A percentile compares a stretch with the other conserved stretches of the same genome.
Conservation (phyloP, 306 rosid genomes). For the Prunus padus region DNA sequence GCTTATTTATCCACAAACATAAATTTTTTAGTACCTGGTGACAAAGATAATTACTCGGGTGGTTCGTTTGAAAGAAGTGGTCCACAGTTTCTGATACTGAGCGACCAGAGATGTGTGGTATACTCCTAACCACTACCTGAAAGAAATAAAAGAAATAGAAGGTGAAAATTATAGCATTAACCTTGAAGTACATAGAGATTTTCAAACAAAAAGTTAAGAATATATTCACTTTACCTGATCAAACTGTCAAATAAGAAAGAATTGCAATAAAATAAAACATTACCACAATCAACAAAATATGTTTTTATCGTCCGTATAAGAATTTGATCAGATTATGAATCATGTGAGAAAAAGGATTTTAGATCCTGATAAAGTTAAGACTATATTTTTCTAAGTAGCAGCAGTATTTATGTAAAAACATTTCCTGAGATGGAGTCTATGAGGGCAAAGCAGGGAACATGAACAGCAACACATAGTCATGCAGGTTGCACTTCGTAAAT, state of each 20-base stretch:
- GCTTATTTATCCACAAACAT: not conserved
- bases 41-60: constrained; percentile 79
- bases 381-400: not conserved
- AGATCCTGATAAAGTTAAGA: not conserved
- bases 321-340: constrained; percentile 1
- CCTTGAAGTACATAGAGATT: not conserved
- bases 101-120: constrained; percentile 67
- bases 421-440: not conserved
- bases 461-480: not conserved
- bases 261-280: not conserved
- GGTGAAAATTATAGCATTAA: not conserved
- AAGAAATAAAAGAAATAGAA: constrained; percentile 15
- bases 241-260: not conserved
- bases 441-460: not conserved
- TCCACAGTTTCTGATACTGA: constrained; percentile 64
- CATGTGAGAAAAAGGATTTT: not conserved
- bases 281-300: not conserved
- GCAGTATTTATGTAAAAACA: not conserved
- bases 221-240: not conserved
- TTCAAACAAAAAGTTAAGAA: not conserved
- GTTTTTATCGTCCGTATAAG: too few species aligned
- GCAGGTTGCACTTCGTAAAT: not conserved
- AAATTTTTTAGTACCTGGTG: constrained; percentile 69
- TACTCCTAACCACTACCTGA: constrained; percentile 83
- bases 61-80: constrained; percentile 74